Evolutionary conservation across 176 grass and related monocot genomes (phyloP), one percentile per base, ranked within the genome.

Genomic region (Hordeum vulgare): DNA sequence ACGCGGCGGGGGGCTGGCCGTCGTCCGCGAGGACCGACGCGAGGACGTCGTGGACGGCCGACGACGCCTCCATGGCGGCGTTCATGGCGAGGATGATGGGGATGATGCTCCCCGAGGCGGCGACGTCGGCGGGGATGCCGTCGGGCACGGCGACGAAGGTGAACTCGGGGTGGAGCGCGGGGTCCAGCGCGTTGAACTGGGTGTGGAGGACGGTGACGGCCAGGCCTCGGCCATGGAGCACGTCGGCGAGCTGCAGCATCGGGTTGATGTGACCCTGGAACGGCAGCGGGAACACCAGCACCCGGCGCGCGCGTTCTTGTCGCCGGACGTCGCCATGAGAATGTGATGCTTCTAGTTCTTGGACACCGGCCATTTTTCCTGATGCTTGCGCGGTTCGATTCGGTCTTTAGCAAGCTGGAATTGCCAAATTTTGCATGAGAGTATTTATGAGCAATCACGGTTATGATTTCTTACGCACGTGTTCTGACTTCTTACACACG

Each of bases 141-240:
- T 74, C 67, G 17, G 59, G 59, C 31, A 76, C n/a, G 0, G 41
- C 3, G 57, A 79, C 65, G 79, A 76, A 86, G 1, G 17, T 49
- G 66, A 83, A 77, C 18, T 56, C 83, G 2, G 72, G 90, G 79
- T 85, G 58, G 24, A 23, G 54, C 17, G 78, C 58, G 1, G 77
- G 57, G 51, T 91, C 78, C 12, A 27, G 49, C 8, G 82, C 81
- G 86, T 91, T 85, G 71, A 88, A 78, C 35, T 0, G 12, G 36
- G 82, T 54, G 90, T 89, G 86, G 77, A 91, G 59, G 33, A 91
- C 42, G 69, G 90, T 91, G 33, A 91, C 24, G 42, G 82, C 72
- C 11, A 91, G 61, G 0, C 82, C 90, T 4, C 81, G 68, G 1
- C 23, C 25, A 27, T 89, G 90, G 24, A 91, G 90, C 21, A 27